Evolutionary conservation across 2,329 filamentous ascomycete genomes (phyloP).

Genomic region (Pyrenophora graminea): DNA sequence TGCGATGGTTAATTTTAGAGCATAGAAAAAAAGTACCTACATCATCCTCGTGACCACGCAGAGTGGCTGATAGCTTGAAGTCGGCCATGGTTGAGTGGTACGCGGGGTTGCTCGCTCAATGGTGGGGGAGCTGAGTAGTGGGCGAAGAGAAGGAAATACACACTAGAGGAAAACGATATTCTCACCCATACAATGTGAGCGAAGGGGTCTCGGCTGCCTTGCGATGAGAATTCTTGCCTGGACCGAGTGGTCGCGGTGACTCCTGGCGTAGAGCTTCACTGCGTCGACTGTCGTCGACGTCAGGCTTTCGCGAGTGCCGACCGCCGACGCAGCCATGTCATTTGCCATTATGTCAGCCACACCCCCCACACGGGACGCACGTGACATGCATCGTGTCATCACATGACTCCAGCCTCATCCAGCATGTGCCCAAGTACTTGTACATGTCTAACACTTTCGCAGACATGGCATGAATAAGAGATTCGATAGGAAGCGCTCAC

Average conservation of each 20-base stretch:
- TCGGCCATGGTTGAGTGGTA: constrained; percentile 64
- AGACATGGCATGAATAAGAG: not conserved
- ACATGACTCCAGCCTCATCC: not conserved
- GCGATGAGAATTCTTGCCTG: not conserved
- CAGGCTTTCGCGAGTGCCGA: constrained; percentile 13
- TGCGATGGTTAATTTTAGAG: too few relatives aligned
- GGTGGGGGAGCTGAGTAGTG: constrained; percentile 14
- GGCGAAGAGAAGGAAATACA: constrained; percentile 17
- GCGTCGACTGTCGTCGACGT: constrained; percentile 14
- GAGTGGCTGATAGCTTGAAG: constrained; percentile 90
- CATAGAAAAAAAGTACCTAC: constrained; percentile 54
- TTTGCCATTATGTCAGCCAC: constrained; percentile 7
- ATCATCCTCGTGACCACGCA: constrained; percentile 90
- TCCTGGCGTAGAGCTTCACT: constrained; percentile 1
- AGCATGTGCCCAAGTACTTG: not conserved
- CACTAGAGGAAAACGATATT: constrained; percentile 1
- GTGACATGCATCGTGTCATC: not conserved
- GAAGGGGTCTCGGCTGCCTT: not conserved
- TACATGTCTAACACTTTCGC: not conserved
- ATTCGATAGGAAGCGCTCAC: not conserved
- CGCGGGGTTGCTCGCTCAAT: constrained; percentile 32
- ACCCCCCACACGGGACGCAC: not conserved
- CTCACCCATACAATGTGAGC: constrained; percentile 12
- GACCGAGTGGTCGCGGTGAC: too few relatives aligned
- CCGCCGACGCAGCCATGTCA: not conserved